Evolutionary conservation across 2,329 filamentous ascomycete species (phyloP), one percentile per base, ranked within the genome.

Genomic region (Alternaria gansuensis): DNA sequence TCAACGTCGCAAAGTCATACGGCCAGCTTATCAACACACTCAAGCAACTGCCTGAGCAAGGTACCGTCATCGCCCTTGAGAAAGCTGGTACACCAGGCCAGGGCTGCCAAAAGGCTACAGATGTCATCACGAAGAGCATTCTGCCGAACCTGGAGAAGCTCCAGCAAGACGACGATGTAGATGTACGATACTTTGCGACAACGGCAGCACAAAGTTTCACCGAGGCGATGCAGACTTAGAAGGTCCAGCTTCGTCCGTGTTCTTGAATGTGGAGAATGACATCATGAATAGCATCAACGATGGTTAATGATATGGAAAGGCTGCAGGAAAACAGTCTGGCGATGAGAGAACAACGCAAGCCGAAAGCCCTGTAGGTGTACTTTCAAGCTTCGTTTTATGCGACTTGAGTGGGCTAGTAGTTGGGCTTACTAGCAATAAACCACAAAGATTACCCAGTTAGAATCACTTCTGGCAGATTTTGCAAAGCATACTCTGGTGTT

Each of bases 1-100:
- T 99, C 86, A 99, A 99, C 79, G 95, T 99, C 46, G 95, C 95
- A 70, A 99, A 99, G 83, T 98, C 95, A 45, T 99, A 98, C 76
- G 88, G 88, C 23, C 89, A 95, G 51, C 83, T 99, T 59, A 93
- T 98, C 72, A 89, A 91, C 69, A 93, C 93, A n/a, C 85, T 99
- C 73, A 93, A 94, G 80, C 90, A 92, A 69, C 85, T 99, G 55
- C 94, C 95, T 3, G 91, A 93, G 54, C 85, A 95, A 74, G 93
- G 93, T 62, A 98, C 94, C 13, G 84, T 98, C 63, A 88, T 90
- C 75, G 88, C 92, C 51, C 80, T 96, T 59, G 92, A 97, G 79
- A 95, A 96, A 83, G 86, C 90, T 28, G 90, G 88, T 57, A 73
- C 82, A 82, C 62, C 78, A 73, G 70, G 86, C 29, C 71, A 75